A percentile compares a stretch with the other conserved stretches of the same genome.
Conservation (phyloP, 1,139 yeast species). For the Suhomyces guaymorum region DNA sequence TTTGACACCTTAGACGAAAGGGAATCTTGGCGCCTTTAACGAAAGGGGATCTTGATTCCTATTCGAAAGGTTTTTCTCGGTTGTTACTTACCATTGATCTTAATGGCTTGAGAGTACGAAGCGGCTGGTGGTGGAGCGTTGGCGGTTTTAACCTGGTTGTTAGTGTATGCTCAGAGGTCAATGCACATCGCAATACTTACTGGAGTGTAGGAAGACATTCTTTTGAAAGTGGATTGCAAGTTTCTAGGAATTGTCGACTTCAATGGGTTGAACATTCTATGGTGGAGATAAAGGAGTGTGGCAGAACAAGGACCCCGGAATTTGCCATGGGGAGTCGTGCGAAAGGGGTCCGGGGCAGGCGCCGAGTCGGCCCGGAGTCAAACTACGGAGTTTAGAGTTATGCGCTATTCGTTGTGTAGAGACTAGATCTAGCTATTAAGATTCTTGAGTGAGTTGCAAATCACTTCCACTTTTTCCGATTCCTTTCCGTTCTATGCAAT, state of each 20-base stretch:
- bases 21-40: too few species aligned
- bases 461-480: too few species aligned
- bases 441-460: too few species aligned
- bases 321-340: constrained; percentile 1
- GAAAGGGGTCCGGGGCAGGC: not conserved
- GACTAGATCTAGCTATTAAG: too few species aligned
- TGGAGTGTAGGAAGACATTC: constrained; percentile 23
- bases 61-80: too few species aligned
- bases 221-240: constrained; percentile 11
- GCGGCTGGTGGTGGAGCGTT: constrained; percentile 96
- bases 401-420: too few species aligned
- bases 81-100: constrained; percentile 63
- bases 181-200: constrained; percentile 14
- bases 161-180: not conserved
- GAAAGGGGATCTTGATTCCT: too few species aligned
- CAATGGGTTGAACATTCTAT: constrained; percentile 23
- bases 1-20: too few species aligned
- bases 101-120: constrained; percentile 90
- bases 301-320: constrained; percentile 3
- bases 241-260: constrained; percentile 24
- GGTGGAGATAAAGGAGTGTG: not conserved
- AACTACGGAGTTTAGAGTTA: not conserved
- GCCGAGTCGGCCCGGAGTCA: not conserved
- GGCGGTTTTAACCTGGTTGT: constrained; percentile 57
- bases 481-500: not conserved